These are phyloP conservation scores for Ramularia endophylla DNA, from an alignment of 2,329 filamentous ascomycete genomes.

Conservation along the genomic window DNA sequence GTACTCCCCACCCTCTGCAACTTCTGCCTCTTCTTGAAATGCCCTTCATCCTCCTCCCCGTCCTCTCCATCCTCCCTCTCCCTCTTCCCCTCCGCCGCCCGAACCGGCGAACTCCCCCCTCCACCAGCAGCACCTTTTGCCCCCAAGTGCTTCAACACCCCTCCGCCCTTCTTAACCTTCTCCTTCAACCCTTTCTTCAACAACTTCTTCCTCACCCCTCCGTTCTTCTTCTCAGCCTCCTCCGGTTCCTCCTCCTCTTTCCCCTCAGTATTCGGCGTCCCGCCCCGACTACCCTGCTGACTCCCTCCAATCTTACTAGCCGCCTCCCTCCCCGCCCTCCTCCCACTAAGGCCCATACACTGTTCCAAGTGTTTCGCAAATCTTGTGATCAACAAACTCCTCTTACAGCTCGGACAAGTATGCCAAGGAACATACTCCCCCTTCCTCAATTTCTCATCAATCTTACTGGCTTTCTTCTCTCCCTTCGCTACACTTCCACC, in stretches of 20 bases:
- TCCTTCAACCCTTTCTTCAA: slow-evolving; percentile 37
- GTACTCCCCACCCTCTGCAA: slow-evolving; percentile 30
- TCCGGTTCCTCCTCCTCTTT: slow-evolving; percentile 25
- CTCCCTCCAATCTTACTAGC: slow-evolving; percentile 41
- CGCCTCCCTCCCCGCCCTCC: slow-evolving; percentile 45
- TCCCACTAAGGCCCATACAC: slow-evolving; percentile 53
- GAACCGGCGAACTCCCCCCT: slow-evolving; percentile 16
- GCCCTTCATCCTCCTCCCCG: slow-evolving; percentile 28
- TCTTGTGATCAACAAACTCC: slow-evolving; percentile 55
- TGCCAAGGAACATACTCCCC: slow-evolving; percentile 50
- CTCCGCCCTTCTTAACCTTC: slow-evolving; percentile 36
- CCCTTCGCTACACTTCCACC: slow-evolving; percentile 35
- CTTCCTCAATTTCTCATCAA: slow-evolving; percentile 42
- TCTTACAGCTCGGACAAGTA: slow-evolving; percentile 55
- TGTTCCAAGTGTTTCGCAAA: slow-evolving; percentile 58
- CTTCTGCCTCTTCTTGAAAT: slow-evolving; percentile 34
- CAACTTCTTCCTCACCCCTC: slow-evolving; percentile 31
- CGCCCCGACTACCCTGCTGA: slow-evolving; percentile 26
- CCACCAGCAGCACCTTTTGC: slow-evolving; percentile 1
- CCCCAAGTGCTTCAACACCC: too few species aligned
- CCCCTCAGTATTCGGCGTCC: slow-evolving; percentile 28
- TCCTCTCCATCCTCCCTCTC: slow-evolving; percentile 29
- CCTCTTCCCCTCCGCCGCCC: slow-evolving; percentile 25
- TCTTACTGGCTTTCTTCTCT: slow-evolving; percentile 37
- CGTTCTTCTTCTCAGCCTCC: slow-evolving; percentile 18